Evolutionary conservation across 2,329 filamentous ascomycete genomes (phyloP).

Genomic region (Cladosporium oxysporum): DNA sequence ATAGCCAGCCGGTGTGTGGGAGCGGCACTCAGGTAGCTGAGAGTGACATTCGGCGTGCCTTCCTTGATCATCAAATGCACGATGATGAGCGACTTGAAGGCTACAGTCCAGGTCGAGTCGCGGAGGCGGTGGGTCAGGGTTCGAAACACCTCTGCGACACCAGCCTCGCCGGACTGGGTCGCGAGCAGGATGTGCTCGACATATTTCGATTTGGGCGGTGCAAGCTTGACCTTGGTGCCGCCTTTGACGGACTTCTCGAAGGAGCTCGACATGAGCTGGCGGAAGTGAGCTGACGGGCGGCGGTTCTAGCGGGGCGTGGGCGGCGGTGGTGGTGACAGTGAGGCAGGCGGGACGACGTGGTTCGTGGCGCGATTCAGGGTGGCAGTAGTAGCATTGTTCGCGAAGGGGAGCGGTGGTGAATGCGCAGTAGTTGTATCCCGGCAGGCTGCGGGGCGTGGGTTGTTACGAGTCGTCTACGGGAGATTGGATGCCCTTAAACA

Average conservation of each 20-base stretch:
- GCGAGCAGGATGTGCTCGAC: slow-evolving; percentile 97
- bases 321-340: background rate
- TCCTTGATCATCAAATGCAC: slow-evolving; percentile 97
- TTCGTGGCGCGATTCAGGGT: background rate
- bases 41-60: slow-evolving; percentile 83
- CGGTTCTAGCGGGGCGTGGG: slow-evolving; percentile 13
- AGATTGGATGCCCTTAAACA: slow-evolving; percentile 14
- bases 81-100: slow-evolving; percentile 96
- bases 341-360: background rate
- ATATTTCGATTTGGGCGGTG: slow-evolving; percentile 97
- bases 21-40: slow-evolving; percentile 80
- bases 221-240: slow-evolving; percentile 91
- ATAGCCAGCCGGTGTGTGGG: slow-evolving; percentile 77
- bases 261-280: slow-evolving; percentile 68
- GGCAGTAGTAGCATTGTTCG: slow-evolving; percentile 16
- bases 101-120: slow-evolving; percentile 99
- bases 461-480: slow-evolving; percentile 16
- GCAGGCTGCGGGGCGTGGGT: slow-evolving; percentile 12
- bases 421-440: slow-evolving; percentile 9
- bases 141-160: slow-evolving; percentile 93
- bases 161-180: slow-evolving; percentile 90
- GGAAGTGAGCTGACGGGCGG: slow-evolving; percentile 6
- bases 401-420: background rate
- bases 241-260: slow-evolving; percentile 99
- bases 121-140: slow-evolving; percentile 84